phyloP scores from a whole-genome alignment of 1,284 basidiomycete genomes.

The Rhodotorula sp. region DNA sequence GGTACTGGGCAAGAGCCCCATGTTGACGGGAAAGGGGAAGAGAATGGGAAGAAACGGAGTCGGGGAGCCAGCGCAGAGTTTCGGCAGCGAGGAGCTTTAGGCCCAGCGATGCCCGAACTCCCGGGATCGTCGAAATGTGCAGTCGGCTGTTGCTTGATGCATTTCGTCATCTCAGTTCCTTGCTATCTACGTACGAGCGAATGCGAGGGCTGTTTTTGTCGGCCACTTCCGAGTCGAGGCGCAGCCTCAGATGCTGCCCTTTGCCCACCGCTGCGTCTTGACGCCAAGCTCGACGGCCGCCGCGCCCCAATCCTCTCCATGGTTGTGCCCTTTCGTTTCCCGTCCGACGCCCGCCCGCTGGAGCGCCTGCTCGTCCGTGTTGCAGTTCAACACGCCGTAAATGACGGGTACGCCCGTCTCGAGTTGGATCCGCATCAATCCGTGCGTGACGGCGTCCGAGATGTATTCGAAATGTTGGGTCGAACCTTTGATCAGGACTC shows the following conservation, averaged over 20 bases:
- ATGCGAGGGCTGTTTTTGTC: background rate
- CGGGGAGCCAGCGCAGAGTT: no score
- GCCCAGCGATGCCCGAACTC: no score
- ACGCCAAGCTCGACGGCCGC: slow-evolving; percentile 91
- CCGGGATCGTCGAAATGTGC: no score
- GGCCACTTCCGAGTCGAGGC: no score
- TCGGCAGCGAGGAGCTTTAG: no score
- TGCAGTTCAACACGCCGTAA: slow-evolving; percentile 90
- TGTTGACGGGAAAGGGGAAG: no score
- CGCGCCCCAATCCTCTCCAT: slow-evolving; percentile 92
- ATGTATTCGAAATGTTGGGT: slow-evolving; percentile 99
- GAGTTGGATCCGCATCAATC: slow-evolving; percentile 88
- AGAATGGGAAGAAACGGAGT: no score
- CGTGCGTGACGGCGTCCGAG: slow-evolving; percentile 85
- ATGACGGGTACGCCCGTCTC: slow-evolving; percentile 94
- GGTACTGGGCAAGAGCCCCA: no score
- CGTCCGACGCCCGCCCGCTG: slow-evolving; percentile 80
- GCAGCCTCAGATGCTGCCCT: slow-evolving; percentile 18
- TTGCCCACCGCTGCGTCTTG: slow-evolving; percentile 66
- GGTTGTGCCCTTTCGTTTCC: slow-evolving; percentile 75
- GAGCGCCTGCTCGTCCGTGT: slow-evolving; percentile 91
- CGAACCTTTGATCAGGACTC: slow-evolving; percentile 93
- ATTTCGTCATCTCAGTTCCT: no score
- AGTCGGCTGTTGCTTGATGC: no score
- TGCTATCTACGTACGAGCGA: no score